These are phyloP conservation scores for Cordyceps militaris DNA, from an alignment of 2,329 filamentous ascomycete genomes.

Conservation along the genomic window DNA sequence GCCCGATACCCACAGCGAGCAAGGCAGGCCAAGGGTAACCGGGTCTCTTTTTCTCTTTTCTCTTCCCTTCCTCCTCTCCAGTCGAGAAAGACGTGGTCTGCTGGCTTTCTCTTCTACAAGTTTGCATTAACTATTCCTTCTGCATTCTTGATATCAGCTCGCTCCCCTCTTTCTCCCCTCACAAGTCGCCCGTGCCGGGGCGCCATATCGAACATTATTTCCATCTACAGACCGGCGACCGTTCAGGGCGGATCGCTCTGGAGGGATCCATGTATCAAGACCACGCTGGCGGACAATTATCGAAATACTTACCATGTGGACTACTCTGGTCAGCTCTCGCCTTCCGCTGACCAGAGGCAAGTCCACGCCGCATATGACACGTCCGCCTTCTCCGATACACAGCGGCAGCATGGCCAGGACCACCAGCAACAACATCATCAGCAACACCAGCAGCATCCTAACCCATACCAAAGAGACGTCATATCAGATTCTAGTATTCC, in stretches of 20 bases:
- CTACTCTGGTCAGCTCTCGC: constrained; percentile 61
- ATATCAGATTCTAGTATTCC: constrained; percentile 6
- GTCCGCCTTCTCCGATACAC: constrained; percentile 30
- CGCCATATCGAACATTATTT: constrained; percentile 49
- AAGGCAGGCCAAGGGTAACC: constrained; percentile 7
- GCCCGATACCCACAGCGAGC: constrained; percentile 10
- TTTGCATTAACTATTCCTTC: neutral
- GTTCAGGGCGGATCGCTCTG: constrained; percentile 71
- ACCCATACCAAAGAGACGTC: constrained; percentile 10
- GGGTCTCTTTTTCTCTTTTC: neutral
- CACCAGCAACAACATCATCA: constrained; percentile 21
- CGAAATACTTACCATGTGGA: constrained; percentile 69
- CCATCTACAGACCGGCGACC: constrained; percentile 57
- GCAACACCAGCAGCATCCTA: constrained; percentile 19
- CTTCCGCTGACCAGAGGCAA: constrained; percentile 58
- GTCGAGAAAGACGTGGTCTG: constrained; percentile 5
- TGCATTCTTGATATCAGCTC: neutral
- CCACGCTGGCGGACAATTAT: constrained; percentile 69
- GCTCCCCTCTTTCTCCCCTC: neutral
- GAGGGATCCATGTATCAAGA: constrained; percentile 66
- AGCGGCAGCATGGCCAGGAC: constrained; percentile 26
- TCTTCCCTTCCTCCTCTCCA: neutral
- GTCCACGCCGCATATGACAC: constrained; percentile 56
- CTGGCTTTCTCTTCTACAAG: neutral
- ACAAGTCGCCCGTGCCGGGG: constrained; percentile 43